A percentile compares a stretch with the other conserved stretches of the same genome.
Evolutionary conservation across 2,329 filamentous ascomycete genomes (phyloP).

Genomic region (Pseudofabraea citricarpa): DNA sequence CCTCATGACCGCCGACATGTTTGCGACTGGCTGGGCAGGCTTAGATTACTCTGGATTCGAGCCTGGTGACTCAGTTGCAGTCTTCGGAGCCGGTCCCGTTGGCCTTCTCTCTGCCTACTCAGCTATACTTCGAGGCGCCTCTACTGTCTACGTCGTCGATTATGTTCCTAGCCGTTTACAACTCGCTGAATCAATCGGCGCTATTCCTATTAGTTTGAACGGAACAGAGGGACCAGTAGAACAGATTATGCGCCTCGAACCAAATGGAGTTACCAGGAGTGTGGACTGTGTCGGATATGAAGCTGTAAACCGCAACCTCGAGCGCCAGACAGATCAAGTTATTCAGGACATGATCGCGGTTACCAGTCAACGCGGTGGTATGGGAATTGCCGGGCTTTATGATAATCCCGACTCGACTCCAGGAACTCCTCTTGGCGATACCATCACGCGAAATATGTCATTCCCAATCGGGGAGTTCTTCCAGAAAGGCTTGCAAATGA

Average conservation of each 20-base stretch:
- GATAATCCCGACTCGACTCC: neutral
- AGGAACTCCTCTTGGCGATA: neutral
- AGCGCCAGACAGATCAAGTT: constrained; percentile 15
- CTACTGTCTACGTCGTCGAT: constrained; percentile 23
- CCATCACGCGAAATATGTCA: neutral
- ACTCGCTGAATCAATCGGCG: constrained; percentile 18
- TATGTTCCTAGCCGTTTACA: constrained; percentile 15
- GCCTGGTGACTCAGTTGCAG: constrained; percentile 19
- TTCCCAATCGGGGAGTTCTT: constrained; percentile 13
- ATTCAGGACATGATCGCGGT: constrained; percentile 25
- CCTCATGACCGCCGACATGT: constrained; percentile 18
- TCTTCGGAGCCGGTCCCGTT: constrained; percentile 27
- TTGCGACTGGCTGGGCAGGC: constrained; percentile 15
- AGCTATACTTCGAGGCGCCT: constrained; percentile 24
- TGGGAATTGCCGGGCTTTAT: constrained; percentile 24
- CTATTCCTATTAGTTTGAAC: constrained; percentile 25
- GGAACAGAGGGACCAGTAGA: constrained; percentile 14
- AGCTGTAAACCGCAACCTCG: constrained; percentile 10
- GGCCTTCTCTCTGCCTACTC: constrained; percentile 25
- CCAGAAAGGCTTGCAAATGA: constrained; percentile 7
- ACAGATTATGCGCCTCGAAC: constrained; percentile 16
- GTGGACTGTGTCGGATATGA: constrained; percentile 17
- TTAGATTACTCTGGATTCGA: constrained; percentile 16
- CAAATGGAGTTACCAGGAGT: constrained; percentile 13
- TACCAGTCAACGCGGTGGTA: constrained; percentile 22